Conservation (phyloP, 2,329 filamentous ascomycete genomes). For the Pyricularia pennisetigena region DNA sequence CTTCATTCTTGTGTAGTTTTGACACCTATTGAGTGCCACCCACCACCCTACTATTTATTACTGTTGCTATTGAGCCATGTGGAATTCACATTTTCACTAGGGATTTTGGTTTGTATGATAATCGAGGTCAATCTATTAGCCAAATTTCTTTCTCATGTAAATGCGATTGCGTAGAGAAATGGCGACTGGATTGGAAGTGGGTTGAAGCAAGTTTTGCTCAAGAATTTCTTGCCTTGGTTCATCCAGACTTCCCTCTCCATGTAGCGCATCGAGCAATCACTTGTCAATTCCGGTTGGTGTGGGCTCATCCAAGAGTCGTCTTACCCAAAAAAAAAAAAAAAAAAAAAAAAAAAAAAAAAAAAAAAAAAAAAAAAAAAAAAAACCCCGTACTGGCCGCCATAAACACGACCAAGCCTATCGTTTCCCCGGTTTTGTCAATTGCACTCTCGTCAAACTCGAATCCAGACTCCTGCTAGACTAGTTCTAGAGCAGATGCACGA, state of each 20-base stretch:
- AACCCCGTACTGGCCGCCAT: neutral
- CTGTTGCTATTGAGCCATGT: neutral
- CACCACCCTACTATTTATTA: neutral
- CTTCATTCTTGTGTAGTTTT: neutral
- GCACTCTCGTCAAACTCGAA: neutral
- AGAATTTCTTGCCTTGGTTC: neutral
- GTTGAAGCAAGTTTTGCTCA: neutral
- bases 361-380: neutral
- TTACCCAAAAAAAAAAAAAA: neutral
- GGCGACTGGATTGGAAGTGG: neutral
- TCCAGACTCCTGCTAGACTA: neutral
- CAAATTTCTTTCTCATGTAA: neutral
- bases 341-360: neutral
- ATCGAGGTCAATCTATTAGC: neutral
- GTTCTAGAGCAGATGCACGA: neutral
- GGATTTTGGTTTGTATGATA: neutral
- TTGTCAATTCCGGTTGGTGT: neutral
- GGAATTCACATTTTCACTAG: neutral
- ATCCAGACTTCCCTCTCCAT: neutral
- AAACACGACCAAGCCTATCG: neutral
- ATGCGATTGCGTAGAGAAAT: neutral
- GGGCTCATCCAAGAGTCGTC: neutral
- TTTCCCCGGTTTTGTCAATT: neutral
- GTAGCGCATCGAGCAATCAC: neutral
- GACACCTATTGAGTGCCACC: neutral